Base-by-base conservation (phyloP, 495 filamentous ascomycete species). In the Terfezia claveryi region DNA sequence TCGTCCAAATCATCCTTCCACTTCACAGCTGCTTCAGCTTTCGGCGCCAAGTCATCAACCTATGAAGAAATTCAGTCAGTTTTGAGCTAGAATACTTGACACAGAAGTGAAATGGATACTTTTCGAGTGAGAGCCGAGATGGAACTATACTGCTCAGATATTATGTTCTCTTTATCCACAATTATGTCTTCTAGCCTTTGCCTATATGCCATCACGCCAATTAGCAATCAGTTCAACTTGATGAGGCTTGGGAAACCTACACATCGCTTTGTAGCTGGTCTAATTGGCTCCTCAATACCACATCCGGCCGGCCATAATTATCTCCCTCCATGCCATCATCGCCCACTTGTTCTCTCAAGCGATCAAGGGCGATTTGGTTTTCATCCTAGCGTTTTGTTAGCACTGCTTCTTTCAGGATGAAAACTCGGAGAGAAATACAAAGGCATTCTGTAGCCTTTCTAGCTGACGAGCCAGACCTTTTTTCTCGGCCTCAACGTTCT, bases 1-100 rank as follows among this genome's bases (percentile, higher is more conserved):
- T 66, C 63, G 51, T 66, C 63, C 16, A 66, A 53, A 37, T 66
- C 63, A 38, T 66, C 63, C 51, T 66, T 66, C 50, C 64, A 66
- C 23, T 65, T 65, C 49, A 65, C 49, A 1, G 54, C 63, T 8
- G 51, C 49, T 38, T 62, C 63, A 4, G 63, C 63, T 36, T 63
- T 60, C 10, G 63, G 63, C 27, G 58, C 20, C 16, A 66, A 51
- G 41, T 66, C 63, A 36, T 66, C 63, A 20, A 65, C 60, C 58
- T 59, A 32, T 23, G 11, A 41, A 14, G 38, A 2, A 50, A 1
- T 38, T 20, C 17, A 14, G 52, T 50, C 17, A 50, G 56, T 44
- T 41, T 8, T 10, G 44, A 37, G 9, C 4, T 4, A 10, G 8
- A 10, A n/a, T 9, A 52, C 16, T 52, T 23, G 17, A 11, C n/a